phyloP scores from a whole-genome alignment of 108 stramenopile species.

The Cyclotella kingstonii region DNA sequence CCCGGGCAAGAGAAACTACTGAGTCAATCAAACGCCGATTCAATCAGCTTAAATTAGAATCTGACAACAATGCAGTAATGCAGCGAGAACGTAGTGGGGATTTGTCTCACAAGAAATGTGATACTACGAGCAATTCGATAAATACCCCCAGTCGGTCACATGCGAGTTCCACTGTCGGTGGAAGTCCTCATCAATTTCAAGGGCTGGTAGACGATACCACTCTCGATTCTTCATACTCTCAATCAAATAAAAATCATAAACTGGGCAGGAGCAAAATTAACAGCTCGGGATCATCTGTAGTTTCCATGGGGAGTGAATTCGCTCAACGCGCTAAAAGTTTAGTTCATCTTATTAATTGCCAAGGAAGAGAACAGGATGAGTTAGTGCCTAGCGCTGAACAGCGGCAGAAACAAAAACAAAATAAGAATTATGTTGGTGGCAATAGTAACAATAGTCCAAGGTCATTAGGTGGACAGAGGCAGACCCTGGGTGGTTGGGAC shows the following conservation, averaged over 20 bases:
- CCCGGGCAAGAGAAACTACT: constrained; percentile 17
- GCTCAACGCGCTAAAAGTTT: constrained; percentile 38
- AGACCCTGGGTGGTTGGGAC: too few species aligned
- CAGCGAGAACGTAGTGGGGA: neutral
- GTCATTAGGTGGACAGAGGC: too few species aligned
- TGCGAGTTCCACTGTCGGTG: neutral
- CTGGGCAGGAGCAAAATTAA: neutral
- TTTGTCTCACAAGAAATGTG: neutral
- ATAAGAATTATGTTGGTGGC: too few species aligned
- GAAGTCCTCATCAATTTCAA: constrained; percentile 8
- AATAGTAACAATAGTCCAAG: too few species aligned
- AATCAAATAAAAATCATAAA: constrained; percentile 4
- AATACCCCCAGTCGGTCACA: constrained; percentile 4
- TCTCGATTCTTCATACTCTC: neutral
- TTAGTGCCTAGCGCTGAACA: neutral
- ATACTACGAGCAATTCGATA: constrained; percentile 4
- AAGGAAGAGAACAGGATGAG: constrained; percentile 9
- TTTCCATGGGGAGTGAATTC: constrained; percentile 43
- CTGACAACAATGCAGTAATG: neutral
- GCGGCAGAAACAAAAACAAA: too few species aligned
- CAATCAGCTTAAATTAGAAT: constrained; percentile 18
- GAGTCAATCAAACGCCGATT: constrained; percentile 23
- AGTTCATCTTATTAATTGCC: constrained; percentile 37
- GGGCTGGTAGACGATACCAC: constrained; percentile 3
- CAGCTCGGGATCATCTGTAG: constrained; percentile 22